Conservation (phyloP, 192 early-diverging fungal species). For the Nowakowskiella sp. region DNA sequence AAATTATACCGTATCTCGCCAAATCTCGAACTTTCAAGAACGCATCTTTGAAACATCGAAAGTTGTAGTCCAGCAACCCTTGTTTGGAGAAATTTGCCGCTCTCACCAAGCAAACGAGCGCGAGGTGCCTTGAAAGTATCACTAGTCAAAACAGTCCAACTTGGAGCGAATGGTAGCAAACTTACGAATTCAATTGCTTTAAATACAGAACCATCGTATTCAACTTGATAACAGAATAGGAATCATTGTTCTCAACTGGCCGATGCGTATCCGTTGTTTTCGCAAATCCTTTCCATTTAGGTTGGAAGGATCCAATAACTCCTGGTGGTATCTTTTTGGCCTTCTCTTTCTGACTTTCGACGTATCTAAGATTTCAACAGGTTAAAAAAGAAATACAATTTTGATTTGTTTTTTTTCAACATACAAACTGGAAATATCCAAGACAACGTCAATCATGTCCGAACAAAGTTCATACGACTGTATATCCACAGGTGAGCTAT, state of each 20-base stretch:
- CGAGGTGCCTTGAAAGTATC: conserved; percentile 45
- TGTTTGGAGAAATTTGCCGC: conserved; percentile 77
- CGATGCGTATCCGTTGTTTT: conserved; percentile 19
- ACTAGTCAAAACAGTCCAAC: background rate
- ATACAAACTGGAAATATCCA: conserved; percentile 76
- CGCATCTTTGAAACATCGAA: conserved; percentile 70
- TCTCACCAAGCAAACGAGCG: conserved; percentile 68
- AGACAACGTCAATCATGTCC: conserved; percentile 89
- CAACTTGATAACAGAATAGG: conserved; percentile 61
- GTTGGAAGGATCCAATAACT: conserved; percentile 22
- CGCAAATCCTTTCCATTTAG: conserved; percentile 29
- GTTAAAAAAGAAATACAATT: too few species aligned
- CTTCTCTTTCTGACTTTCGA: too few species aligned
- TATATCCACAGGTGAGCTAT: conserved; percentile 69
- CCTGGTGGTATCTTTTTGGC: too few species aligned
- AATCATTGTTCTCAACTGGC: conserved; percentile 32
- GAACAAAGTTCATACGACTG: conserved; percentile 88
- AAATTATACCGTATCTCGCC: too few species aligned
- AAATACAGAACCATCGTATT: conserved; percentile 73
- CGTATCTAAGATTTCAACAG: too few species aligned
- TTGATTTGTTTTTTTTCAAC: conserved; percentile 40
- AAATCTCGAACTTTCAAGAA: conserved; percentile 76
- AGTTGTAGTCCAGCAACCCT: conserved; percentile 83
- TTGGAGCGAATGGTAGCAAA: conserved; percentile 4
- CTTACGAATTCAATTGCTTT: conserved; percentile 67